Percentiles rank a stretch among this genome's conserved stretches.
Conservation (phyloP, 1,139 yeast species). For the Sugiyamaella xylanicola region DNA sequence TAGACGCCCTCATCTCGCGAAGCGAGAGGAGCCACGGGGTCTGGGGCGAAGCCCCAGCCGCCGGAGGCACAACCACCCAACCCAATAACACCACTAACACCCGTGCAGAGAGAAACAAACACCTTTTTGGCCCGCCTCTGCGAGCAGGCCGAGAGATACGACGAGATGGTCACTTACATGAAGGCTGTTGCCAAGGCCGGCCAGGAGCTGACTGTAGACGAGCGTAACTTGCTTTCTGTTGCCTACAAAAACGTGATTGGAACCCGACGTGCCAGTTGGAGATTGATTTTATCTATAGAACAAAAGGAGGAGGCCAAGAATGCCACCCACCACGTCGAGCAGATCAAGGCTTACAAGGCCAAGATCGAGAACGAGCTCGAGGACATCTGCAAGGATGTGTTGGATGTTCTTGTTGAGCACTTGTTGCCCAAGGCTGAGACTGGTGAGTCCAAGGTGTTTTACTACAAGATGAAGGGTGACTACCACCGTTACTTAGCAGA, state of each 20-base stretch:
- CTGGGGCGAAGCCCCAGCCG: not conserved
- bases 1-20: not conserved
- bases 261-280: conserved; percentile 99
- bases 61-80: not conserved
- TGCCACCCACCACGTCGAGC: conserved; percentile 75
- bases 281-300: conserved; percentile 97
- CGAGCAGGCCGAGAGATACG: conserved; percentile 99
- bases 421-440: conserved; percentile 94
- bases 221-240: conserved; percentile 93
- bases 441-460: conserved; percentile 97
- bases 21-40: not conserved
- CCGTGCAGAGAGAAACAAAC: conserved; percentile 86
- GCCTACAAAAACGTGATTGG: conserved; percentile 99
- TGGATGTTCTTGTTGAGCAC: conserved; percentile 82
- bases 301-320: conserved; percentile 99
- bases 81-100: conserved; percentile 3
- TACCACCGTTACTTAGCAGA: conserved; percentile 99
- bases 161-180: conserved; percentile 99
- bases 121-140: conserved; percentile 97
- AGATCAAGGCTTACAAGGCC: conserved; percentile 92
- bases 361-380: conserved; percentile 94
- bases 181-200: conserved; percentile 96
- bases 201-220: conserved; percentile 95
- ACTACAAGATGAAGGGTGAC: conserved; percentile 99
- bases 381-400: conserved; percentile 92